Evolutionary conservation across 306 rosid species (phyloP).

Genomic region (Pachyrhizus erosus): DNA sequence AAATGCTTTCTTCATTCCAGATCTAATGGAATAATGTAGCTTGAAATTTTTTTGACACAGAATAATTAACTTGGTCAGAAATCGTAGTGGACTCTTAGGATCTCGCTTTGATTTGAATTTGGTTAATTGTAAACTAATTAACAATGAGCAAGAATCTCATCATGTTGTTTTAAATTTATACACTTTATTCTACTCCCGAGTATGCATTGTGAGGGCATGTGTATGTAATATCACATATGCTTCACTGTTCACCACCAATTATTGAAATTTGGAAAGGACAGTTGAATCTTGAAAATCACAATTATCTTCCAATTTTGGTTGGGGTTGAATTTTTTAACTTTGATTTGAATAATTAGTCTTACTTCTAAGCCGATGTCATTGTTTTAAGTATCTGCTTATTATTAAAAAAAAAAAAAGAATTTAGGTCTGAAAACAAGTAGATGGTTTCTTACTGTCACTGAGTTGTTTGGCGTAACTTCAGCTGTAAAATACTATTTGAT

Average conservation of each 20-base stretch:
- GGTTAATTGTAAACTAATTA: slow-evolving; percentile 33
- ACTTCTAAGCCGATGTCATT: slow-evolving; percentile 13
- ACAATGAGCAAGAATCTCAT: slow-evolving; percentile 46
- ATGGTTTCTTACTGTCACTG: slow-evolving; percentile 3
- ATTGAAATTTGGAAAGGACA: slow-evolving; percentile 22
- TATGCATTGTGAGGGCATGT: slow-evolving; percentile 29
- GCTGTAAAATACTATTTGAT: not conserved
- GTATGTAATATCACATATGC: slow-evolving; percentile 33
- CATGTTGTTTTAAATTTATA: slow-evolving; percentile 26
- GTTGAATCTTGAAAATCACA: slow-evolving; percentile 40
- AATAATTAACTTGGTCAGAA: slow-evolving; percentile 54
- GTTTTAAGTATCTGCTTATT: not conserved
- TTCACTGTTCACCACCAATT: slow-evolving; percentile 28
- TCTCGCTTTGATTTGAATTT: slow-evolving; percentile 31
- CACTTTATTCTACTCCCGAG: slow-evolving; percentile 46
- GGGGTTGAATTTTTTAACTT: not conserved
- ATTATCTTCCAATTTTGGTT: slow-evolving; percentile 12
- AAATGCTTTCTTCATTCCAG: slow-evolving; percentile 44
- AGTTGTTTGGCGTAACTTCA: slow-evolving; percentile 11
- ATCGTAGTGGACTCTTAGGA: slow-evolving; percentile 48
- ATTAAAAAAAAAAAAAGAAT: not conserved
- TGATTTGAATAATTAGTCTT: not conserved
- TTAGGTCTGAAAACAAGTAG: slow-evolving; percentile 21
- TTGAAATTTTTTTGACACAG: slow-evolving; percentile 43
- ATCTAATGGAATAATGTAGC: slow-evolving; percentile 41